Conservation (phyloP, 805 yeast genomes). For the Sugiyamaella mastotermitis region DNA sequence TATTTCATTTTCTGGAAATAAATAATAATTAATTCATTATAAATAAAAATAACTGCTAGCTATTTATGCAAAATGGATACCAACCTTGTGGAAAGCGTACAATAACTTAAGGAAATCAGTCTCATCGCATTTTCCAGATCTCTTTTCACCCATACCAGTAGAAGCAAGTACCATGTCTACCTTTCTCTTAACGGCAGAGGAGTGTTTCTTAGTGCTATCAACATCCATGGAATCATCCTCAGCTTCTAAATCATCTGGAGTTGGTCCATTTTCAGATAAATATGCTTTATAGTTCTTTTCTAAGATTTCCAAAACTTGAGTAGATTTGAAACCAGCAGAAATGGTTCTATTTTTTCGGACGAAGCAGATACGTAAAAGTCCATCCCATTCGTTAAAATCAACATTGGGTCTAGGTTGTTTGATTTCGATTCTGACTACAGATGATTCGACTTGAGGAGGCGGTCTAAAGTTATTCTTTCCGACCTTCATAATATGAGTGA, state of each 20-base stretch:
- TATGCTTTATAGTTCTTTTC: constrained; percentile 84
- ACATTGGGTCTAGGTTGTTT: constrained; percentile 91
- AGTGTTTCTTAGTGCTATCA: constrained; percentile 15
- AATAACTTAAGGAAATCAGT: constrained; percentile 78
- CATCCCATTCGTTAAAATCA: constrained; percentile 96
- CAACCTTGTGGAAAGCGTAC: constrained; percentile 94
- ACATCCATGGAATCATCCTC: constrained; percentile 30
- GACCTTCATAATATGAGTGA: constrained; percentile 96
- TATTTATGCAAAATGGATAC: constrained; percentile 85
- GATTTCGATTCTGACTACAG: constrained; percentile 89
- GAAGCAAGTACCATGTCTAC: constrained; percentile 68
- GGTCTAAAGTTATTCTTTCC: constrained; percentile 96
- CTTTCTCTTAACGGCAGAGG: constrained; percentile 54
- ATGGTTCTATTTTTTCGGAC: constrained; percentile 90
- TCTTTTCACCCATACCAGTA: constrained; percentile 75
- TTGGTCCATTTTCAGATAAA: constrained; percentile 48
- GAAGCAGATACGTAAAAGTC: constrained; percentile 82
- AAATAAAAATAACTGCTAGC: not conserved
- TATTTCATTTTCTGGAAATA: not conserved
- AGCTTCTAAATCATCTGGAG: constrained; percentile 34
- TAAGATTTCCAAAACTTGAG: constrained; percentile 69
- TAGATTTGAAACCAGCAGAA: constrained; percentile 84
- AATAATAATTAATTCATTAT: not conserved
- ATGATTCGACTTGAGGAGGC: constrained; percentile 97
- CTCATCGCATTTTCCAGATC: constrained; percentile 93